phyloP scores from a whole-genome alignment of 352 stramenopile species.

The Pythium utonaiense region DNA sequence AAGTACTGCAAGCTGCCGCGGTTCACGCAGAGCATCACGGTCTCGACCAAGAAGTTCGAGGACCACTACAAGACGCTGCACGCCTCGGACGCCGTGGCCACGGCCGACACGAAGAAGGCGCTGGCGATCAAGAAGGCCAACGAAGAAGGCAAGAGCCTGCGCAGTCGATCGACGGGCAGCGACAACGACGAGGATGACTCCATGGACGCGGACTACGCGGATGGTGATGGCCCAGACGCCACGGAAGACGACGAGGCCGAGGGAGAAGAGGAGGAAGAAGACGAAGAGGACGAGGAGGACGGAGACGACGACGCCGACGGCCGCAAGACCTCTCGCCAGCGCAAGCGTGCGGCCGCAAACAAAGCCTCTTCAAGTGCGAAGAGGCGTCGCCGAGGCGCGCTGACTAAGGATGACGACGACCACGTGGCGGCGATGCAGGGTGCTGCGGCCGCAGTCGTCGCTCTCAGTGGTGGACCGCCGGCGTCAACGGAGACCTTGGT shows the following conservation, averaged over 20 bases:
- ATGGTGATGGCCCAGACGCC: neutral
- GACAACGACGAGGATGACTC: neutral
- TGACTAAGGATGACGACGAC: slow-evolving; percentile 15
- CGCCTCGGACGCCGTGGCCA: slow-evolving; percentile 18
- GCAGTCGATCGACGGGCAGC: neutral
- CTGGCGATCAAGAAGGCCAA: slow-evolving; percentile 7
- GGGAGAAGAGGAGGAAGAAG: slow-evolving; percentile 7
- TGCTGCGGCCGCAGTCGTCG: slow-evolving; percentile 21
- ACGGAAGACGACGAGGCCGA: neutral
- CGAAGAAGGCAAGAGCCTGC: neutral
- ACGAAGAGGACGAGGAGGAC: neutral
- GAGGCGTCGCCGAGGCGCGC: slow-evolving; percentile 11
- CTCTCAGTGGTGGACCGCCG: slow-evolving; percentile 13
- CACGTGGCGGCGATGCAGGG: slow-evolving; percentile 18
- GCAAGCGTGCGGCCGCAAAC: neutral
- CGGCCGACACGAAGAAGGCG: slow-evolving; percentile 18
- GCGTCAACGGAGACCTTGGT: neutral
- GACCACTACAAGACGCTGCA: slow-evolving; percentile 29
- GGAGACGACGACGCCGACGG: neutral
- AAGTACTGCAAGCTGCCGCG: slow-evolving; percentile 26
- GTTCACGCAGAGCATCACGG: slow-evolving; percentile 31
- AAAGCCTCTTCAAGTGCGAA: slow-evolving; percentile 3
- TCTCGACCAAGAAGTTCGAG: slow-evolving; percentile 31
- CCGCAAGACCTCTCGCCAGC: neutral
- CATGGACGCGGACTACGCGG: neutral